Conservation (phyloP, 2,329 filamentous ascomycete genomes). For the Phoma sp. region DNA sequence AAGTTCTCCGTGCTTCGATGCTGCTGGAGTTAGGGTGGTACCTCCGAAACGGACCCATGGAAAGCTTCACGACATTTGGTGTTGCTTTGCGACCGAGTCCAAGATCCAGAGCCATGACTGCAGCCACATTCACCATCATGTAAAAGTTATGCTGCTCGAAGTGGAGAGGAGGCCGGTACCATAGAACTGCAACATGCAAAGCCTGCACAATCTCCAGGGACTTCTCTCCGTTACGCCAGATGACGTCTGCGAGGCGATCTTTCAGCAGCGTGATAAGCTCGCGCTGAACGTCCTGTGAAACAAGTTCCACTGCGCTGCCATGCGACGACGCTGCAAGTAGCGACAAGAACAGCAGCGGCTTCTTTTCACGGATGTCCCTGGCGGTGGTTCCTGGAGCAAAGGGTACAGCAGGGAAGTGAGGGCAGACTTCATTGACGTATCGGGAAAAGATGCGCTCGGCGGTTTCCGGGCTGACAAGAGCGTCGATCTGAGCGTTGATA, state of each 20-base stretch:
- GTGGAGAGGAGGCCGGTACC: constrained; percentile 83
- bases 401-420: constrained; percentile 64
- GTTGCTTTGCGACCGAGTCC: constrained; percentile 69
- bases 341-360: constrained; percentile 65
- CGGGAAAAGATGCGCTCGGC: constrained; percentile 64
- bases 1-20: constrained; percentile 63
- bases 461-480: constrained; percentile 57
- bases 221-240: constrained; percentile 79
- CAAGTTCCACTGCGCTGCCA: constrained; percentile 50
- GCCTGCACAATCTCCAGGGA: constrained; percentile 83
- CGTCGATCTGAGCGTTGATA: constrained; percentile 49
- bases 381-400: constrained; percentile 62
- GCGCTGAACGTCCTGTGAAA: constrained; percentile 63
- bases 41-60: constrained; percentile 41
- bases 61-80: constrained; percentile 48
- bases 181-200: constrained; percentile 75
- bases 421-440: constrained; percentile 61
- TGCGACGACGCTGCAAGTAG: constrained; percentile 61
- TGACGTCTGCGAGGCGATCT: constrained; percentile 73
- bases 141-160: constrained; percentile 91
- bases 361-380: constrained; percentile 61
- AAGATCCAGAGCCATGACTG: constrained; percentile 82
- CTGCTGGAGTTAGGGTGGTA: constrained; percentile 56
- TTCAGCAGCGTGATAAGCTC: constrained; percentile 72
- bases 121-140: constrained; percentile 80